These are phyloP conservation scores for Hirsutella minnesotensis DNA, from an alignment of 2,329 filamentous ascomycete genomes.

Conservation along the genomic window DNA sequence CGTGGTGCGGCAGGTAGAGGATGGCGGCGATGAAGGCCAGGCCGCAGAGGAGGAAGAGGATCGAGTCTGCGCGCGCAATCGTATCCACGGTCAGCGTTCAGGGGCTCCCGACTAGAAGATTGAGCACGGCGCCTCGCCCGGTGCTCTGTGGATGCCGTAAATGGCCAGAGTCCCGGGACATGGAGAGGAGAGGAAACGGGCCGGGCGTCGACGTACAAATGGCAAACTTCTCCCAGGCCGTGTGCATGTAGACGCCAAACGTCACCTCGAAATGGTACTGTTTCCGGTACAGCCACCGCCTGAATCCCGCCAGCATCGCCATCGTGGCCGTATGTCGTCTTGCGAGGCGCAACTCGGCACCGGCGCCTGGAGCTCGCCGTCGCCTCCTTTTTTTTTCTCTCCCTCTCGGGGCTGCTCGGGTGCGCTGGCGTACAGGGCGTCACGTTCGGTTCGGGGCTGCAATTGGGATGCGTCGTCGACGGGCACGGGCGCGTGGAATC, in stretches of 20 bases:
- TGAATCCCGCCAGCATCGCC: slow-evolving; percentile 39
- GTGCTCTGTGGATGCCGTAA: too few relatives aligned
- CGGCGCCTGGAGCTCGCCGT: too few relatives aligned
- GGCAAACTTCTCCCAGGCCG: slow-evolving; percentile 88
- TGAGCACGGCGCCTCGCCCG: too few relatives aligned
- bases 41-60: slow-evolving; percentile 80
- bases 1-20: slow-evolving; percentile 88
- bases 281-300: slow-evolving; percentile 86
- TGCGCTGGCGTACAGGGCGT: too few relatives aligned
- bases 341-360: too few relatives aligned
- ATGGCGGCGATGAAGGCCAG: slow-evolving; percentile 78
- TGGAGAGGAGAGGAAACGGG: slow-evolving; percentile 55
- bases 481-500: too few relatives aligned
- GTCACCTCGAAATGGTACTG: slow-evolving; percentile 98
- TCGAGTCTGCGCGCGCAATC: slow-evolving; percentile 60
- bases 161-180: too few relatives aligned
- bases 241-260: slow-evolving; percentile 94
- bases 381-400: too few relatives aligned
- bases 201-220: slow-evolving; percentile 68
- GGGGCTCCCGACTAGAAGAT: too few relatives aligned
- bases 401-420: too few relatives aligned
- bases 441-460: too few relatives aligned
- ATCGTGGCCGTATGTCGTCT: slow-evolving; percentile 8
- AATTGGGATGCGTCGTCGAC: too few relatives aligned
- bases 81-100: slow-evolving; percentile 54